Evolutionary conservation across 768 basidiomycete species (phyloP).

Genomic region (Termitomyces sp.): DNA sequence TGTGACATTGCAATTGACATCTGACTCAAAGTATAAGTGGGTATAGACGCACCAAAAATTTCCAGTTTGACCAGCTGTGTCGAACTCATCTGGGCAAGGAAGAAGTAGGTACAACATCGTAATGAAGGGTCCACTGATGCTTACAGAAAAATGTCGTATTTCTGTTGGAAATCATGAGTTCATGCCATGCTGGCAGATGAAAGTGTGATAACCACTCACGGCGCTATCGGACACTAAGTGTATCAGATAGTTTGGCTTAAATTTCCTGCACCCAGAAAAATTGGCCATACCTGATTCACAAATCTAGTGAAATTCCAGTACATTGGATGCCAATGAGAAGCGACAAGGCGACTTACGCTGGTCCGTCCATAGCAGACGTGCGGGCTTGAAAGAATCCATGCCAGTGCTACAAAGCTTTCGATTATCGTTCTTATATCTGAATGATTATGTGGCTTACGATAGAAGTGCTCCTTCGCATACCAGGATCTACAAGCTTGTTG

Average conservation of each 20-base stretch:
- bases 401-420: constrained; percentile 20
- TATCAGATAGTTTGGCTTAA: not conserved
- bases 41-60: not conserved
- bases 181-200: not conserved
- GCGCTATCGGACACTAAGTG: constrained; percentile 31
- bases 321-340: not conserved
- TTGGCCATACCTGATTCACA: constrained; percentile 31
- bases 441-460: constrained; percentile 12
- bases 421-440: not conserved
- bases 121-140: not conserved
- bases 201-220: constrained; percentile 8
- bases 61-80: constrained; percentile 27
- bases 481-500: constrained; percentile 16
- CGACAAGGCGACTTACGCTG: constrained; percentile 18
- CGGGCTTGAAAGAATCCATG: constrained; percentile 30
- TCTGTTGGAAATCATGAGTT: not conserved
- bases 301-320: constrained; percentile 18
- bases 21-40: not conserved
- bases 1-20: not conserved
- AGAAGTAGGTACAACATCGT: not conserved
- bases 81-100: constrained; percentile 21
- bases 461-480: constrained; percentile 20
- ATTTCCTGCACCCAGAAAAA: too few species aligned
- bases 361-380: constrained; percentile 31
- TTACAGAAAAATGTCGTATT: constrained; percentile 23